Base-by-base conservation (phyloP, 768 basidiomycete genomes). In the Cystobasidiopsis lactophilus region DNA sequence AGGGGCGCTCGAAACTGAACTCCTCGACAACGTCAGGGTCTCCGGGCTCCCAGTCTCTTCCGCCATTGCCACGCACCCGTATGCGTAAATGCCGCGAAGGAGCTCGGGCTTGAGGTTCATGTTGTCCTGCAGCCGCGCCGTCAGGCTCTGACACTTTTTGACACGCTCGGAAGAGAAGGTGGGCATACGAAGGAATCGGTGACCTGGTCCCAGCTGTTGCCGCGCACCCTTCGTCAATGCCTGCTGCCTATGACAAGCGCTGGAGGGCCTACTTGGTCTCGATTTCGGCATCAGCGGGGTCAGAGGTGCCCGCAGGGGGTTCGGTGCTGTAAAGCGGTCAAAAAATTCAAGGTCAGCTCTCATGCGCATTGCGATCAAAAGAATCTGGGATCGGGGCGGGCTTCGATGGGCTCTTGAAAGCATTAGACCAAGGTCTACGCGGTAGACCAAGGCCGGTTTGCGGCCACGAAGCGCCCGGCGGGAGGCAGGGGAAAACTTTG, bases 31-130 rank as follows among this genome's bases (percentile, higher is more conserved):
- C 18, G 24, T 38, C 19, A 46, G 24, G 10, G 31, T 26, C 31
- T 53, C 23, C 43, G 4, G 40, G 24, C 13, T 51, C 26, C 21
- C n/a, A n/a, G n/a, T n/a, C n/a, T 19, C 24, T 29, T 41, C 14
- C 26, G n/a, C 26, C 55, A 24, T 35, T 29, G 27, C 30, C 18
- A 68, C 77, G 69, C 65, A 82, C 81, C 91, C 88, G 69, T 93
- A 95, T 59, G 91, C 89, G 70, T 98, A 93, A 65, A 98, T 80
- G 69, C 91, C 91, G 66, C 86, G 85, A 64, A 98, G 81, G 52
- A 96, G 80, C 69, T 98, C 91, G 41, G 85, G 71, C 74, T 86
- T 93, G 64, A 96, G 70, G 50, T 88, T 82, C 88, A 98, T 93
- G 75, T 86, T 83, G 72, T 96, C 60, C 40, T n/a, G n/a, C n/a